A percentile compares a stretch with the other conserved stretches of the same genome.
phyloP scores from a whole-genome alignment of 1,139 yeast genomes.

The Geotrichum klebahnii region DNA sequence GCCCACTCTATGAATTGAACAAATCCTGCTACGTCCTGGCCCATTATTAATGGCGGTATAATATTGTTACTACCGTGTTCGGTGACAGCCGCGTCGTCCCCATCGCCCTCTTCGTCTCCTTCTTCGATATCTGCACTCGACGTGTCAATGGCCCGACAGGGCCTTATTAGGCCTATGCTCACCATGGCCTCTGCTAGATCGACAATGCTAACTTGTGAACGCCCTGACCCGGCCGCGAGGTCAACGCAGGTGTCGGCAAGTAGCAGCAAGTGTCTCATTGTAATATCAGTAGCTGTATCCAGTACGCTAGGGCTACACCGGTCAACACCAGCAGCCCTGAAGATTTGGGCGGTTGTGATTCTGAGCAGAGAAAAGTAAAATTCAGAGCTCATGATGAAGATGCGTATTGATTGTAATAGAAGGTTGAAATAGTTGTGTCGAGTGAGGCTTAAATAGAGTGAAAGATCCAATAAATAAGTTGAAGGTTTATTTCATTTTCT shows the following conservation, averaged over 20 bases:
- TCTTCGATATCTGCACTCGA: slow-evolving; percentile 9
- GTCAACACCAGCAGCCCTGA: slow-evolving; percentile 71
- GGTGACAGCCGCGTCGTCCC: slow-evolving; percentile 1
- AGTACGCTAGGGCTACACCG: slow-evolving; percentile 59
- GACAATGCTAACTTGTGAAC: slow-evolving; percentile 46
- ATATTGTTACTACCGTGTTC: neutral
- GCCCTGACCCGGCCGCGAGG: slow-evolving; percentile 43
- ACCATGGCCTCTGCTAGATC: slow-evolving; percentile 63
- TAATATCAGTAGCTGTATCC: slow-evolving; percentile 60
- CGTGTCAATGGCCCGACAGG: slow-evolving; percentile 29
- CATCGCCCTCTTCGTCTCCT: slow-evolving; percentile 9
- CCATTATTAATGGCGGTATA: neutral
- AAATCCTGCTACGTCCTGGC: slow-evolving; percentile 29
- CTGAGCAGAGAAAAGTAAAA: slow-evolving; percentile 60
- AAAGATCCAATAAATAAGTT: too few species aligned
- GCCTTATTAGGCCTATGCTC: slow-evolving; percentile 52
- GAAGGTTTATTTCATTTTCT: too few species aligned
- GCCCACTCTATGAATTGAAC: slow-evolving; percentile 50
- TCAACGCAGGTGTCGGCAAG: slow-evolving; percentile 45
- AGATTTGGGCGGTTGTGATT: slow-evolving; percentile 60
- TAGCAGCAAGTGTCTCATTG: slow-evolving; percentile 51
- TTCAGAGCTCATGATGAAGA: slow-evolving; percentile 32
- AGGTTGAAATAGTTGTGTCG: too few species aligned
- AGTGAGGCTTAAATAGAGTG: too few species aligned
- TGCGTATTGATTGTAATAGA: too few species aligned